These are phyloP conservation scores for Aschersonia sp. DNA, from an alignment of 2,329 filamentous ascomycete species.

Conservation along the genomic window DNA sequence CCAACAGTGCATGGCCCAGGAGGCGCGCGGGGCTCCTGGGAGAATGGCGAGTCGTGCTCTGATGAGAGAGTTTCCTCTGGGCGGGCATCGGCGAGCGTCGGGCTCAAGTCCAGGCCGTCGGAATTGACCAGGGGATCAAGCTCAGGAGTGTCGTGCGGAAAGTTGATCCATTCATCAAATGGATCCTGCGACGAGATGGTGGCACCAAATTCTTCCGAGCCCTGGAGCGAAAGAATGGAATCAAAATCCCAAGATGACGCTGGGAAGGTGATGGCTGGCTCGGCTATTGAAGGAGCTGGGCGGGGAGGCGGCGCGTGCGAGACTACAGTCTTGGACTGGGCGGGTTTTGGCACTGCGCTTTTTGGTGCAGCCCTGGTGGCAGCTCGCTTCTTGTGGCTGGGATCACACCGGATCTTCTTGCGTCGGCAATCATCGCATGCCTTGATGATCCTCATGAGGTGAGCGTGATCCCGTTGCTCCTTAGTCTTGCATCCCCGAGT, in stretches of 20 bases:
- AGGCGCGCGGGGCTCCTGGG: constrained; percentile 7
- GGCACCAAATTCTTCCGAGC: constrained; percentile 8
- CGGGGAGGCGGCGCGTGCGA: constrained; percentile 9
- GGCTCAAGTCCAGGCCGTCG: too few relatives aligned
- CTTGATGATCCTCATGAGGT: constrained; percentile 52
- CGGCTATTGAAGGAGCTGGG: constrained; percentile 3
- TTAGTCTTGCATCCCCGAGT: constrained; percentile 50
- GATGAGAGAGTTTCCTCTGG: too few relatives aligned
- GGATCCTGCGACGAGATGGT: constrained; percentile 11
- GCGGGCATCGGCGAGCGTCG: too few relatives aligned
- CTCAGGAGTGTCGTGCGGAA: constrained; percentile 11
- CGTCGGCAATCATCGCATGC: constrained; percentile 47
- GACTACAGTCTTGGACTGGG: constrained; percentile 21
- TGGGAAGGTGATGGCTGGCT: not conserved
- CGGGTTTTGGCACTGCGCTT: constrained; percentile 19
- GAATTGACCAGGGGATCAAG: too few relatives aligned
- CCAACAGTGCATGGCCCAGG: constrained; percentile 3
- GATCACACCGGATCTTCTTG: constrained; percentile 51
- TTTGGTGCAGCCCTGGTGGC: constrained; percentile 17
- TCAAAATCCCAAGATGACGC: constrained; percentile 7
- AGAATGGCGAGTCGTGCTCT: constrained; percentile 6
- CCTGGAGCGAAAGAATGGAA: constrained; percentile 9
- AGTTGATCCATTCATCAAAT: constrained; percentile 33
- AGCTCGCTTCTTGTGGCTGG: constrained; percentile 38
- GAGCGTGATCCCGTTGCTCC: constrained; percentile 52